phyloP scores from a whole-genome alignment of 352 stramenopile genomes.

The Phytopythium aichiense region DNA sequence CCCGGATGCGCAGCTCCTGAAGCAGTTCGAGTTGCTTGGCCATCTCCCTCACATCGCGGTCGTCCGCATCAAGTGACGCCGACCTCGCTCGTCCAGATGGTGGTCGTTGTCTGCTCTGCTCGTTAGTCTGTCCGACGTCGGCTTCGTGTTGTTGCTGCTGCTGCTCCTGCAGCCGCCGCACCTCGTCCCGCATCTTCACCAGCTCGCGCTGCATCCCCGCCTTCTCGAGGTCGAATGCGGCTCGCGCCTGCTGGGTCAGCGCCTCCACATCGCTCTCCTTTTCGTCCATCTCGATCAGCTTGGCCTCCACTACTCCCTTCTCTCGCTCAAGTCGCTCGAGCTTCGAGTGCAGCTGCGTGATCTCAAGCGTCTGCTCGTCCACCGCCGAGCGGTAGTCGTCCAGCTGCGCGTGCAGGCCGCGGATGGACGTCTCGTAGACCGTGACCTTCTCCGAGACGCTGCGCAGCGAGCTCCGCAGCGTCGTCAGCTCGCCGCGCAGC shows the following conservation, averaged over 20 bases:
- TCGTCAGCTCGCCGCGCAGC: slow-evolving; percentile 33
- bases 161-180: slow-evolving; percentile 31
- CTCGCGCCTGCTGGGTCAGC: slow-evolving; percentile 36
- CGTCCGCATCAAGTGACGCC: not conserved
- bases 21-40: slow-evolving; percentile 58
- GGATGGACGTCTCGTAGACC: slow-evolving; percentile 40
- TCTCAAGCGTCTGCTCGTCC: slow-evolving; percentile 67
- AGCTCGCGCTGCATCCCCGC: slow-evolving; percentile 36
- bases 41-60: slow-evolving; percentile 21
- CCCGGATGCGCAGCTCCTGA: slow-evolving; percentile 60
- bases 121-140: not conserved
- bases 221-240: slow-evolving; percentile 58
- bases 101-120: not conserved
- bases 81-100: not conserved
- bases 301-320: slow-evolving; percentile 49
- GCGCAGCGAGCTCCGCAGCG: slow-evolving; percentile 30
- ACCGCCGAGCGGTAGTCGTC: slow-evolving; percentile 45
- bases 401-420: slow-evolving; percentile 47
- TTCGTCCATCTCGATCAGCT: slow-evolving; percentile 77
- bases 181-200: slow-evolving; percentile 31
- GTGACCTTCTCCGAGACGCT: slow-evolving; percentile 30
- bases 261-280: slow-evolving; percentile 52
- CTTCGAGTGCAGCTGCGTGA: slow-evolving; percentile 49
- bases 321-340: slow-evolving; percentile 48
- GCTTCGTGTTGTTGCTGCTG: slow-evolving; percentile 27